Evolutionary conservation across 2,329 filamentous ascomycete genomes (phyloP).

Genomic region (Ophiosphaerella herpotricha): DNA sequence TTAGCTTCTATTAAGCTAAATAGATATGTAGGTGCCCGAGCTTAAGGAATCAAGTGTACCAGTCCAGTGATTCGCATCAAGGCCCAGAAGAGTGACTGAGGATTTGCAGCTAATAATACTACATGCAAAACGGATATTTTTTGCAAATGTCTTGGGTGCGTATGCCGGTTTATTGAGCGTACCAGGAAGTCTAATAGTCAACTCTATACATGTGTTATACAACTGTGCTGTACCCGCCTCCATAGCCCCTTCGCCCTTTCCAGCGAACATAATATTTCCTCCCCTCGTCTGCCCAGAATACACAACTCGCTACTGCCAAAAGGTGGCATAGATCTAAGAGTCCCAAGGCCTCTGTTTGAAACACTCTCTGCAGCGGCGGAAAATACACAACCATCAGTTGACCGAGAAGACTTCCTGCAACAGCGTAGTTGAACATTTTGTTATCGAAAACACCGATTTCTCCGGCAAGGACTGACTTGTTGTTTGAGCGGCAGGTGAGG

Average conservation of each 20-base stretch:
- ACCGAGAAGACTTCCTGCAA: slow-evolving; percentile 79
- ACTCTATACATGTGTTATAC: slow-evolving; percentile 32
- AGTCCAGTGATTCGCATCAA: not conserved
- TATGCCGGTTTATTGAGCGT: too few relatives aligned
- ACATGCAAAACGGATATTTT: not conserved
- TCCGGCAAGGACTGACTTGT: slow-evolving; percentile 84
- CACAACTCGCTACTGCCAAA: slow-evolving; percentile 77
- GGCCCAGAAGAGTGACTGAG: too few relatives aligned
- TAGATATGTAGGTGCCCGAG: too few relatives aligned
- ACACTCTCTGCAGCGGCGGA: slow-evolving; percentile 88
- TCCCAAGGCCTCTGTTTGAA: slow-evolving; percentile 88
- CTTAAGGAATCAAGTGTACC: not conserved
- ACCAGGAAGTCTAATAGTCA: not conserved
- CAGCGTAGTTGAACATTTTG: slow-evolving; percentile 95
- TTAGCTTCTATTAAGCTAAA: too few relatives aligned
- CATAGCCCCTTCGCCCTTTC: slow-evolving; percentile 37
- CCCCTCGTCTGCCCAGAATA: slow-evolving; percentile 93
- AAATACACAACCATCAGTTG: slow-evolving; percentile 94
- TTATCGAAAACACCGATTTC: slow-evolving; percentile 85
- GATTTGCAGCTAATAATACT: not conserved
- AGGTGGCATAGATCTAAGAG: slow-evolving; percentile 75
- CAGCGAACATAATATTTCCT: slow-evolving; percentile 70
- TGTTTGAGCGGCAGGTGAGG: slow-evolving; percentile 86
- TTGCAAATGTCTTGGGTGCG: too few relatives aligned
- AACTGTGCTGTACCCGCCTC: slow-evolving; percentile 46